Percentiles rank a stretch among this genome's conserved stretches.
Evolutionary conservation across 805 yeast species (phyloP).

Genomic region (Komagataella pastoris): DNA sequence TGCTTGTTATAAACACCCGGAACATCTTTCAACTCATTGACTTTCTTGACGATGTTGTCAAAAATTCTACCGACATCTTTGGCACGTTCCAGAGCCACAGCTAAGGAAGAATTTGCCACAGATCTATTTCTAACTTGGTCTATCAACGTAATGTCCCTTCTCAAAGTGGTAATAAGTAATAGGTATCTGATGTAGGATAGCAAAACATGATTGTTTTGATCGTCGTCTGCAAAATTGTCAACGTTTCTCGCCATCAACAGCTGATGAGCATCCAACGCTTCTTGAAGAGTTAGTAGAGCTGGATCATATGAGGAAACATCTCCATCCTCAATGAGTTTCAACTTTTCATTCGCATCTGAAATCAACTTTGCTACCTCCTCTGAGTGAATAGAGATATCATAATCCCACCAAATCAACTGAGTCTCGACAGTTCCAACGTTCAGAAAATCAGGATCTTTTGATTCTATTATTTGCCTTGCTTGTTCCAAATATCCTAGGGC

Average conservation of each 20-base stretch:
- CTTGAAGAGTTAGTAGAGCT: conserved; percentile 54
- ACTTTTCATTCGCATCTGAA: conserved; percentile 23
- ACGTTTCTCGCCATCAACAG: conserved; percentile 33
- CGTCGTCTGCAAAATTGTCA: conserved; percentile 33
- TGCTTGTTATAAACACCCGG: conserved; percentile 92
- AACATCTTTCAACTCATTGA: conserved; percentile 53
- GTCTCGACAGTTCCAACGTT: conserved; percentile 10
- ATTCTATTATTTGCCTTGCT: conserved; percentile 21
- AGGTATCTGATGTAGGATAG: conserved; percentile 66
- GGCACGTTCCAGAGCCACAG: conserved; percentile 15
- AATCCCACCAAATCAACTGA: conserved; percentile 34
- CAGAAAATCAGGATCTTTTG: conserved; percentile 23
- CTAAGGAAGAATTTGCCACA: conserved; percentile 10
- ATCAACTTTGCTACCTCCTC: conserved; percentile 59
- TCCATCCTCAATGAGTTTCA: conserved; percentile 15
- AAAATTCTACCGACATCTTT: conserved; percentile 35
- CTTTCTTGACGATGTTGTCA: conserved; percentile 36
- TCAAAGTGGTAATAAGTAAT: conserved; percentile 48
- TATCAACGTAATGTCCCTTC: conserved; percentile 48
- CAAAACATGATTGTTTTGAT: conserved; percentile 62
- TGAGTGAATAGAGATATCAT: conserved; percentile 49
- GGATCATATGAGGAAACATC: conserved; percentile 39
- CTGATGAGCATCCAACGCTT: conserved; percentile 47
- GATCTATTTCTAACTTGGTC: conserved; percentile 14
- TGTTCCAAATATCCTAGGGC: conserved; percentile 19